Percentiles rank a stretch among this genome's conserved stretches.
phyloP scores from a whole-genome alignment of 2,329 filamentous ascomycete species.

The Aspergillus chevalieri region DNA sequence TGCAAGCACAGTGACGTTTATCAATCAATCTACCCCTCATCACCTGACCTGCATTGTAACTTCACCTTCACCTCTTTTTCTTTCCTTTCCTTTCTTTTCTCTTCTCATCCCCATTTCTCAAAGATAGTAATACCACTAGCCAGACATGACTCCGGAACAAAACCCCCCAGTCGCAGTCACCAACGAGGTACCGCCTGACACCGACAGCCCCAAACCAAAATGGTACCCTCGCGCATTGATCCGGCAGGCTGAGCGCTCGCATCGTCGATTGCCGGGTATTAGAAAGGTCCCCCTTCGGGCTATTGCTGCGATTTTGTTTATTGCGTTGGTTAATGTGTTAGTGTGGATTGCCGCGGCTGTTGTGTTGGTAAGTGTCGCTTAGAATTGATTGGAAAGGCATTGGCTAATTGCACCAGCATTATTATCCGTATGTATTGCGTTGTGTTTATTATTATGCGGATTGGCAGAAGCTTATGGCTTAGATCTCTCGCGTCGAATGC shows the following conservation, averaged over 20 bases:
- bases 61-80: not conserved
- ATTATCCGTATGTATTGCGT: slow-evolving; percentile 25
- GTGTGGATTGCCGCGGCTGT: slow-evolving; percentile 56
- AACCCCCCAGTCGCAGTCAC: not conserved
- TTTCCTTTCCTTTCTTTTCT: not conserved
- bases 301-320: slow-evolving; percentile 50
- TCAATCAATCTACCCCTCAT: not conserved
- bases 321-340: slow-evolving; percentile 50
- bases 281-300: slow-evolving; percentile 52
- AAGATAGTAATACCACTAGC: not conserved
- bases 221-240: slow-evolving; percentile 28
- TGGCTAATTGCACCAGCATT: slow-evolving; percentile 23
- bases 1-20: not conserved
- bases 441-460: slow-evolving; percentile 1
- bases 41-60: not conserved
- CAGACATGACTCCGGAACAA: not conserved
- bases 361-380: slow-evolving; percentile 43
- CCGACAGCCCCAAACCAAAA: slow-evolving; percentile 13
- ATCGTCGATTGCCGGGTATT: slow-evolving; percentile 50
- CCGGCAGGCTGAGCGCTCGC: slow-evolving; percentile 40
- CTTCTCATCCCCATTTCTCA: not conserved
- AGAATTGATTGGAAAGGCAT: not conserved
- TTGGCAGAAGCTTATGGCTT: slow-evolving; percentile 7
- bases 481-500: slow-evolving; percentile 68
- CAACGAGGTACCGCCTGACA: not conserved